Percentiles rank a stretch among this genome's conserved stretches.
Conservation (phyloP, 1,139 yeast genomes). For the Pneumocystis jirovecii region DNA sequence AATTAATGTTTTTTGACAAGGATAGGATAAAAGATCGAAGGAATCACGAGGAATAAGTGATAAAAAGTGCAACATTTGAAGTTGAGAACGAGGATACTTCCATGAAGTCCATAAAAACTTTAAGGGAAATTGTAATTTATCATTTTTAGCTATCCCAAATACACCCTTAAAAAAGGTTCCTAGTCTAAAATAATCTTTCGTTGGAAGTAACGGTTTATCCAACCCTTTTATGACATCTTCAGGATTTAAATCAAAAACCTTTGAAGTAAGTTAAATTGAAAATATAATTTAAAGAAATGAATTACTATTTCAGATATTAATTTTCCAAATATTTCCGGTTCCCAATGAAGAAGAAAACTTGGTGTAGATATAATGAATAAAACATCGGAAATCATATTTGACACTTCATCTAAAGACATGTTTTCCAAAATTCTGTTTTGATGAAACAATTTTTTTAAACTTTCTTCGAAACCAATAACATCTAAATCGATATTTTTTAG, state of each 20-base stretch:
- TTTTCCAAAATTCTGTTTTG: neutral
- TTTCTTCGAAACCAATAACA: neutral
- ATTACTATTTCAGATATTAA: neutral
- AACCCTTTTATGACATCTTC: neutral
- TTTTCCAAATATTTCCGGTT: neutral
- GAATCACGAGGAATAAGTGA: constrained; percentile 6
- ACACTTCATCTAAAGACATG: neutral
- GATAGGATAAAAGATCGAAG: constrained; percentile 12
- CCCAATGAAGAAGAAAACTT: neutral
- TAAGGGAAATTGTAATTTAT: constrained; percentile 4
- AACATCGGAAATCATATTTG: neutral
- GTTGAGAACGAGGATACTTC: constrained; percentile 10
- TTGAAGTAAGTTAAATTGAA: neutral
- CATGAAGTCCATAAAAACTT: constrained; percentile 12
- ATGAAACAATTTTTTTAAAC: neutral
- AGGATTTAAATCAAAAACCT: neutral
- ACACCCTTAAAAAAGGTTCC: neutral
- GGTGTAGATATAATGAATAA: neutral
- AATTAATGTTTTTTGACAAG: constrained; percentile 9
- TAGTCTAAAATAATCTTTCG: neutral
- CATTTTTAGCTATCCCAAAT: neutral
- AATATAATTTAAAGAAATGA: neutral
- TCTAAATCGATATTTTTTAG: neutral
- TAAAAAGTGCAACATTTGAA: constrained; percentile 8
- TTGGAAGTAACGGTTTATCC: neutral